Evolutionary conservation across 495 filamentous ascomycete genomes (phyloP), one percentile per base, ranked within the genome.

Genomic region (Aspergillus sclerotiicarbonarius): DNA sequence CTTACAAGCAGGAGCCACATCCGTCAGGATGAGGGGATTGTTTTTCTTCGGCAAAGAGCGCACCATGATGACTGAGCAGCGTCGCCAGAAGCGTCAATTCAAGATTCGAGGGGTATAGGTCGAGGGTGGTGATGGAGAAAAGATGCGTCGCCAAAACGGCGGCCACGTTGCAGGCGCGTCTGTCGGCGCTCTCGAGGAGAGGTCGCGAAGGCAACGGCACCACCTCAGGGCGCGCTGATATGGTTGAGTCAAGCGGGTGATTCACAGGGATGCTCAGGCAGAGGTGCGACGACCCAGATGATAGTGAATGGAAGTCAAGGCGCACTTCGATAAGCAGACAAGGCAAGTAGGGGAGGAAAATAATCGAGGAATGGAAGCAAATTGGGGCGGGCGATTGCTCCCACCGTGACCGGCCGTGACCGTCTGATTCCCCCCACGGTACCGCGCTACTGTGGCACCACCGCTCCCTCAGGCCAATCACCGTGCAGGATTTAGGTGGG

Each of bases 21-120:
- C 87, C 35, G 89, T 81, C 21, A 81, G 79, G 69, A 97, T 82
- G 51, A 92, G 82, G 65, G 89, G 90, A 74, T 97, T 96, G 63
- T 78, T 74, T 67, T 77, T 81, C 63, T 79, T 81, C 0, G 91
- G 92, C 41, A 96, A 83, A 53, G 72, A 68, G 67, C 91, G 76
- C 69, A 69, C 67, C 90, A 91, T 91, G 73, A 56, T 68, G 68
- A 49, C 54, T 51, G 57, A 55, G n/a, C 18, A 29, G 10, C 15
- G 21, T 53, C 8, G 32, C 15, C 54, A 37, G n/a, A 29, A 44
- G 53, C 35, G 49, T 48, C 20, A 47, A 51, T 44, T 37, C 51
- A 54, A 32, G 29, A 47, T 55, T 47, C 32, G 46, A 32, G 56
- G 51, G 48, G 54, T 21, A 32, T 46, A 54, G 54, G 31, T 29